phyloP scores from a whole-genome alignment of 2,329 filamentous ascomycete genomes.

The Thermomyces lanuginosus region DNA sequence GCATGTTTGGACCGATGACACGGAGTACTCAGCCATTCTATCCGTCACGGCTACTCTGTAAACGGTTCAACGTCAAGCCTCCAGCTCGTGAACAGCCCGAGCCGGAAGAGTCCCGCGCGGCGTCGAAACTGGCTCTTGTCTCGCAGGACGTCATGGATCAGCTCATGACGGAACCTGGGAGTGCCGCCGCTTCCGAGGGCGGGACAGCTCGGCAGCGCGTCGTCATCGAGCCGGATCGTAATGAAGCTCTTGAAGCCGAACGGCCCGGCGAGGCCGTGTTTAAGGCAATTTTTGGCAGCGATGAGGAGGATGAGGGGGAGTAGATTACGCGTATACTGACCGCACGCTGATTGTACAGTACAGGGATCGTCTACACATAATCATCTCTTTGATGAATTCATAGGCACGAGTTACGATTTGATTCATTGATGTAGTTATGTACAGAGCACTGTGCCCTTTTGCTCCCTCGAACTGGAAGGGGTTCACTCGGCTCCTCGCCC shows the following conservation, averaged over 20 bases:
- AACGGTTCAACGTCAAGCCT: conserved; percentile 75
- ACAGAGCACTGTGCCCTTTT: no score
- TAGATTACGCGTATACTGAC: neutral
- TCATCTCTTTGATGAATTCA: no score
- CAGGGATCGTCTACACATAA: no score
- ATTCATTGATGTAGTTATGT: no score
- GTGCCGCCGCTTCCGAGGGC: conserved; percentile 7
- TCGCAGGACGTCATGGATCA: conserved; percentile 39
- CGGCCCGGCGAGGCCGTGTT: conserved; percentile 69
- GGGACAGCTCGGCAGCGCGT: conserved; percentile 8
- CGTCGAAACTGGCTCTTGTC: conserved; percentile 30
- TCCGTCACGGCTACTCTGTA: conserved; percentile 75
- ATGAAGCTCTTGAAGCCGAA: conserved; percentile 60
- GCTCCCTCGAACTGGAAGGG: no score
- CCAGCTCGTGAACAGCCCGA: conserved; percentile 48
- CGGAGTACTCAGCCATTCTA: conserved; percentile 55
- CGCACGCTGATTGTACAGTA: neutral
- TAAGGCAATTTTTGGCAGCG: conserved; percentile 83
- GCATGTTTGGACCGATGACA: conserved; percentile 88
- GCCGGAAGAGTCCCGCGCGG: conserved; percentile 12
- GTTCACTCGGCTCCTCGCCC: no score
- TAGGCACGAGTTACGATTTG: no score
- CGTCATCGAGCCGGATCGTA: conserved; percentile 53
- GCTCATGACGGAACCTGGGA: conserved; percentile 34
- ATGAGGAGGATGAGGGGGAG: conserved; percentile 48